Percentiles rank a stretch among this genome's conserved stretches.
phyloP scores from a whole-genome alignment of 2,329 filamentous ascomycete species.

The Paraphoma sp. region DNA sequence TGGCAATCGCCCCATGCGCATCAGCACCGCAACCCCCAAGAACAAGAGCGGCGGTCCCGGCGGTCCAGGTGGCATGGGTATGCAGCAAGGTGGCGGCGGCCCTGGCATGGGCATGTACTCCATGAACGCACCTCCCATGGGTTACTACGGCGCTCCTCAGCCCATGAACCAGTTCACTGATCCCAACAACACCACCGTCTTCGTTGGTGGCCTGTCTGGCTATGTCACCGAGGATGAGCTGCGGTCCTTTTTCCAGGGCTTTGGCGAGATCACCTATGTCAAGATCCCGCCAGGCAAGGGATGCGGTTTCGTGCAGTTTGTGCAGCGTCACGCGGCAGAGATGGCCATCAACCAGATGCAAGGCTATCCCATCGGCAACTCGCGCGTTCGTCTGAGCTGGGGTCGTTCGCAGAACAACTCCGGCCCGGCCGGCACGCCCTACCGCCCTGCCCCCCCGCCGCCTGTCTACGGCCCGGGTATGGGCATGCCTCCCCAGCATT shows the following conservation, averaged over 20 bases:
- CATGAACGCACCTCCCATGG: slow-evolving; percentile 73
- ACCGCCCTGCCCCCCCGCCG: slow-evolving; percentile 87
- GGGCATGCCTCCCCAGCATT: slow-evolving; percentile 69
- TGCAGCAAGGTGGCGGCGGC: slow-evolving; percentile 52
- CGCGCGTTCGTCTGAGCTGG: slow-evolving; percentile 95
- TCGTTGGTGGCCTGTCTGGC: slow-evolving; percentile 94
- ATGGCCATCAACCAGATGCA: slow-evolving; percentile 99
- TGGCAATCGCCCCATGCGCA: slow-evolving; percentile 97
- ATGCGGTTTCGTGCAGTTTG: slow-evolving; percentile 98
- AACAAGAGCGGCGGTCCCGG: slow-evolving; percentile 70
- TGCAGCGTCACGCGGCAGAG: slow-evolving; percentile 96
- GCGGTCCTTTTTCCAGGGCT: slow-evolving; percentile 99
- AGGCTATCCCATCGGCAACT: slow-evolving; percentile 98
- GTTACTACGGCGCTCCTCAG: slow-evolving; percentile 70
- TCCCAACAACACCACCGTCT: slow-evolving; percentile 99
- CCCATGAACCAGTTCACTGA: slow-evolving; percentile 99
- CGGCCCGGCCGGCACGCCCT: slow-evolving; percentile 91
- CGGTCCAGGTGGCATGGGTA: slow-evolving; percentile 60
- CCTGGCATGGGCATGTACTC: slow-evolving; percentile 67
- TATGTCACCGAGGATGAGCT: slow-evolving; percentile 99
- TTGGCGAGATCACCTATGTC: slow-evolving; percentile 99
- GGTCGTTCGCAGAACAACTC: slow-evolving; percentile 99
- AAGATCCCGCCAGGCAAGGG: slow-evolving; percentile 99
- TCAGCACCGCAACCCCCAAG: slow-evolving; percentile 97
- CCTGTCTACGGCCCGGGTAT: slow-evolving; percentile 72